Conservation (phyloP, 257 asterid genomes). For the Ehretia macrophylla region DNA sequence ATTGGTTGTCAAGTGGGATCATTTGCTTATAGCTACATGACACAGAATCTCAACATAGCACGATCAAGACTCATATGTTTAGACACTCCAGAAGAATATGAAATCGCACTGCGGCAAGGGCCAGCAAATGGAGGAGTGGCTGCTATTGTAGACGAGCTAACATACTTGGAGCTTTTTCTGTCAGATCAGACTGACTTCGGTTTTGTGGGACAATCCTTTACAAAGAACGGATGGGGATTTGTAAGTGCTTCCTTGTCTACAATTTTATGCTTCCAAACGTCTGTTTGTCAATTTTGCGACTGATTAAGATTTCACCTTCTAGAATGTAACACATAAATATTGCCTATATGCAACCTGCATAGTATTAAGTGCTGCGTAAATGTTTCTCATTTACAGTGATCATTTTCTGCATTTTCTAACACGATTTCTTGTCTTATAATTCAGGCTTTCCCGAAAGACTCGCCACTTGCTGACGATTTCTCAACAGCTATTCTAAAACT, state of each 20-base stretch:
- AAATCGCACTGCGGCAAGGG: constrained; percentile 27
- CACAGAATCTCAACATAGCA: constrained; percentile 30
- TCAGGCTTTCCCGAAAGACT: constrained; percentile 73
- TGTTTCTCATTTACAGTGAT: neutral
- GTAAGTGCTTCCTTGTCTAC: constrained; percentile 28
- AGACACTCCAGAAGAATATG: constrained; percentile 48
- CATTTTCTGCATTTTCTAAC: neutral
- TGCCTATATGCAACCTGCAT: neutral
- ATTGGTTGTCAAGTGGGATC: constrained; percentile 56
- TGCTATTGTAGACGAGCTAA: constrained; percentile 52
- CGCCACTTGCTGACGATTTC: constrained; percentile 73
- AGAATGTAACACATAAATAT: neutral
- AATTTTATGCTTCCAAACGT: neutral
- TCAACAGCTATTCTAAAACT: constrained; percentile 65
- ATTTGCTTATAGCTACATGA: constrained; percentile 34
- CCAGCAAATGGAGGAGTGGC: constrained; percentile 34
- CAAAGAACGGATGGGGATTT: constrained; percentile 52
- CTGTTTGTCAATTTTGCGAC: neutral
- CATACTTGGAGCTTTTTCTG: constrained; percentile 42
- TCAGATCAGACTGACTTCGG: constrained; percentile 28
- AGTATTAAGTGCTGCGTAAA: too few relatives aligned
- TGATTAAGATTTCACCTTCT: neutral
- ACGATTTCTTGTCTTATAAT: neutral
- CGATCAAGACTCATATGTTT: constrained; percentile 36
- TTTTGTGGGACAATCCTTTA: constrained; percentile 38